Percentiles rank a stretch among this genome's conserved stretches.
Evolutionary conservation across 2,329 filamentous ascomycete genomes (phyloP).

Genomic region (Westerdykella ornata): DNA sequence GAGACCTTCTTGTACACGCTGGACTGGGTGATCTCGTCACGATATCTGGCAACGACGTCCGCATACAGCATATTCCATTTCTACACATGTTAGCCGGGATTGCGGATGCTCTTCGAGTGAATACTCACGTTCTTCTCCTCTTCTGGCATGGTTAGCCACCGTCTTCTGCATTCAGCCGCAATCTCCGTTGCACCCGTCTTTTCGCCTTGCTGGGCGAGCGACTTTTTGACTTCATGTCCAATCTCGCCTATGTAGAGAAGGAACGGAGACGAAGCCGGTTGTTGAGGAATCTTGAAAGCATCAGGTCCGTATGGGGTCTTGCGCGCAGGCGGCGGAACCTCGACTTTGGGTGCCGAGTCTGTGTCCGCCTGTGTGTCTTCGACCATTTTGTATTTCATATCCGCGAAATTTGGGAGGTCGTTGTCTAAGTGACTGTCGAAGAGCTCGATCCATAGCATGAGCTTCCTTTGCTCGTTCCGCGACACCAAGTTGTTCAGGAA

Average conservation of each 20-base stretch:
- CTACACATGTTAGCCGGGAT: constrained; percentile 16
- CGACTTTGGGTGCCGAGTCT: constrained; percentile 10
- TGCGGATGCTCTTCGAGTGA: not conserved
- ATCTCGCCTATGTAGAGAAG: constrained; percentile 38
- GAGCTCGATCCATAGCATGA: constrained; percentile 59
- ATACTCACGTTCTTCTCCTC: constrained; percentile 34
- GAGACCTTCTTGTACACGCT: constrained; percentile 33
- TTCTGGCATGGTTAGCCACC: constrained; percentile 37
- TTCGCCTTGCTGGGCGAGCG: constrained; percentile 30
- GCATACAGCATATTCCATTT: constrained; percentile 40
- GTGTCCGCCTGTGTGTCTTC: constrained; percentile 22
- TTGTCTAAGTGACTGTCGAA: constrained; percentile 52
- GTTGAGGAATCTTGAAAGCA: constrained; percentile 32
- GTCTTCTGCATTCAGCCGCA: constrained; percentile 35
- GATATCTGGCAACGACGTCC: constrained; percentile 36
- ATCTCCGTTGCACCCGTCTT: constrained; percentile 38
- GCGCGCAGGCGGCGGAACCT: constrained; percentile 9
- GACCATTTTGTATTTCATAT: constrained; percentile 35
- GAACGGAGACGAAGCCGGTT: constrained; percentile 37
- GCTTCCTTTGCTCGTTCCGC: constrained; percentile 58
- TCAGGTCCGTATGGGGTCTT: constrained; percentile 21
- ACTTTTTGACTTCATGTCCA: constrained; percentile 36
- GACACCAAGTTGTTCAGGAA: constrained; percentile 61
- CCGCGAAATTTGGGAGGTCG: constrained; percentile 32
- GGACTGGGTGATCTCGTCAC: constrained; percentile 34